Conservation (phyloP, 2,329 filamentous ascomycete genomes). For the Botryotinia narcissicola region DNA sequence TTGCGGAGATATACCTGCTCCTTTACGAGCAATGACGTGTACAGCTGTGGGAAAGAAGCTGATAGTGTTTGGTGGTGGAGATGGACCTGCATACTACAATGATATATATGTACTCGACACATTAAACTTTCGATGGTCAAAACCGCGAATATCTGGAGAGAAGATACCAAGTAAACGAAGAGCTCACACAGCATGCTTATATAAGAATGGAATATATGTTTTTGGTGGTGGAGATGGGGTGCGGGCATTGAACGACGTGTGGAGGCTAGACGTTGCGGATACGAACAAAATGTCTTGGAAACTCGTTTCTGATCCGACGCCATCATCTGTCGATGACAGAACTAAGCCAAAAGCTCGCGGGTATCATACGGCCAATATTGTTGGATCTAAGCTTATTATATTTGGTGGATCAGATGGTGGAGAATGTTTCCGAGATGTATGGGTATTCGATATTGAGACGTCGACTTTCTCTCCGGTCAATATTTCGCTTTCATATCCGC, state of each 20-base stretch:
- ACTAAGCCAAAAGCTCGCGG: slow-evolving; percentile 60
- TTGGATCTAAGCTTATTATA: slow-evolving; percentile 69
- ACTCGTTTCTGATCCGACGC: slow-evolving; percentile 50
- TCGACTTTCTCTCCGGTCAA: slow-evolving; percentile 57
- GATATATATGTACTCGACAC: slow-evolving; percentile 72
- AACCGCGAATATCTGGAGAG: slow-evolving; percentile 57
- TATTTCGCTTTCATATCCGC: slow-evolving; percentile 60
- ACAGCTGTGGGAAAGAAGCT: slow-evolving; percentile 70
- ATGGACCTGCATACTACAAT: slow-evolving; percentile 69
- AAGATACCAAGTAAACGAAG: slow-evolving; percentile 58
- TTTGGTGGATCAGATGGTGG: slow-evolving; percentile 68
- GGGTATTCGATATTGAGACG: slow-evolving; percentile 68
- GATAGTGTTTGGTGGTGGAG: slow-evolving; percentile 67
- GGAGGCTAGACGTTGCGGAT: slow-evolving; percentile 68
- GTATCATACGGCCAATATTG: slow-evolving; percentile 72
- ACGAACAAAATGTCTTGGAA: slow-evolving; percentile 67
- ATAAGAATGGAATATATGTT: slow-evolving; percentile 69
- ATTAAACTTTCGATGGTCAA: slow-evolving; percentile 64
- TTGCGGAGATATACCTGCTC: slow-evolving; percentile 61
- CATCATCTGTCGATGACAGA: slow-evolving; percentile 46
- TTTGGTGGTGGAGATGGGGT: slow-evolving; percentile 70
- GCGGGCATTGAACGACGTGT: slow-evolving; percentile 68
- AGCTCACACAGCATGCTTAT: slow-evolving; percentile 68
- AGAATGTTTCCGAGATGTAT: slow-evolving; percentile 71
- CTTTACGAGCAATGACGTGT: slow-evolving; percentile 68